Base-by-base conservation (phyloP, 176 grass and related monocot genomes). In the Tuctoria greenei region DNA sequence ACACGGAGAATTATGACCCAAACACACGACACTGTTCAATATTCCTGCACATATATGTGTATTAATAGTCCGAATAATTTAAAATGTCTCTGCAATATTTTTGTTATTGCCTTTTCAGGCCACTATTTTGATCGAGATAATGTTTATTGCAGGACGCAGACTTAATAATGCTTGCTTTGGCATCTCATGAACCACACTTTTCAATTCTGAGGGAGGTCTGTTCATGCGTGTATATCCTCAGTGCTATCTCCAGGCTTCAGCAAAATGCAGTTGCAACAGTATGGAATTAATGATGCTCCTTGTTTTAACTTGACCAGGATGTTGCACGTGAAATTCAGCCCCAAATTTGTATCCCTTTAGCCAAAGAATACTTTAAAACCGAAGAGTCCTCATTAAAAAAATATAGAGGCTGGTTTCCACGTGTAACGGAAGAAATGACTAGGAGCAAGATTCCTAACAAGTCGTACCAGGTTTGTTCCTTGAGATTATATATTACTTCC, bases 111-210 rank as follows among this genome's bases (percentile, higher is more conserved):
- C 10, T 20, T 27, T 52, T 0, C 7, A 7, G 27, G 0, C 0
- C 23, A 8, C 6, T 9, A 5, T 42, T 74, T 23, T 12, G 1
- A 31, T 52, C 62, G 43, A 76, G 10, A 8, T 8, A 66, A 52
- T 6, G 42, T 27, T 37, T 44, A 23, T 87, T 82, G 34, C 75
- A 97, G 90, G 94, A 97, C 79, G 91, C 88, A 0, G 88, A 97
- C 26, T 77, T 93, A 4, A 90, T 93, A 54, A 97, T 97, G 91
- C 91, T 97, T 10, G 86, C 91, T 41, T 78, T 97, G 73, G 88
- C 94, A 60, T 93, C 84, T 47, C 91, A 97, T 7, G 88, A 97
- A 69, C 51, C 93, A 14, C 88, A 91, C 64, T 93, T 93, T 50
- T 91, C 94, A 37, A 87, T 97, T 79, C 26, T 97, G 72, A 59